phyloP scores from a whole-genome alignment of 192 early-diverging fungal species.

The Backusella circina region DNA sequence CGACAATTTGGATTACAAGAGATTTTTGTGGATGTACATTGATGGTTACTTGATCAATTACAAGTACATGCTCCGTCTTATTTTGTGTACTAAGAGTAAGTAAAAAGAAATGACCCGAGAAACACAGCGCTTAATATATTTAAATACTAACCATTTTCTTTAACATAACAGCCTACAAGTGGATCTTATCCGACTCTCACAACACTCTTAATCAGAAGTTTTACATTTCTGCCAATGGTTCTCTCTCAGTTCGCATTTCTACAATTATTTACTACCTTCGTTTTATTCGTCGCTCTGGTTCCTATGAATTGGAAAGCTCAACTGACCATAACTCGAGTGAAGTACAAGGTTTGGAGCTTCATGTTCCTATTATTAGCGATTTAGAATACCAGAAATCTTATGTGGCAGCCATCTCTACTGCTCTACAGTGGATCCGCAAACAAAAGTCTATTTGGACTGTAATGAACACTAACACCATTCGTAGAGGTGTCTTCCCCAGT shows the following conservation, averaged over 20 bases:
- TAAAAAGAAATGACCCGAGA: too few species aligned
- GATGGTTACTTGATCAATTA: conserved; percentile 35
- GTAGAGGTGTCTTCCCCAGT: conserved; percentile 18
- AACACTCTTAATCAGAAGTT: conserved; percentile 7
- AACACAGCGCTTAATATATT: not conserved
- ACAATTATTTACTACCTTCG: conserved; percentile 17
- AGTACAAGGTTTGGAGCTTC: not conserved
- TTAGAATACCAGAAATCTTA: not conserved
- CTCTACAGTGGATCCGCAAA: not conserved
- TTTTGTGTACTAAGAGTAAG: conserved; percentile 20
- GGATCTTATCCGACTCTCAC: conserved; percentile 11
- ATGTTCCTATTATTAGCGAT: conserved; percentile 14
- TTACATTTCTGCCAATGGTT: conserved; percentile 10
- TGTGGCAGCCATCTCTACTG: not conserved
- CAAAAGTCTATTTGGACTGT: not conserved
- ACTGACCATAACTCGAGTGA: not conserved
- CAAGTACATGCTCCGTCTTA: conserved; percentile 22
- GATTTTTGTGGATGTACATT: conserved; percentile 25
- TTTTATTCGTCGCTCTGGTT: not conserved
- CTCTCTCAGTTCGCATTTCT: conserved; percentile 11
- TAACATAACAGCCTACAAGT: not conserved
- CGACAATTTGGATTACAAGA: conserved; percentile 9
- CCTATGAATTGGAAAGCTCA: not conserved
- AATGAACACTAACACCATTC: conserved; percentile 10
- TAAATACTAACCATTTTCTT: not conserved